phyloP scores from a whole-genome alignment of 2,329 filamentous ascomycete genomes.

The Colletotrichum liriopes region DNA sequence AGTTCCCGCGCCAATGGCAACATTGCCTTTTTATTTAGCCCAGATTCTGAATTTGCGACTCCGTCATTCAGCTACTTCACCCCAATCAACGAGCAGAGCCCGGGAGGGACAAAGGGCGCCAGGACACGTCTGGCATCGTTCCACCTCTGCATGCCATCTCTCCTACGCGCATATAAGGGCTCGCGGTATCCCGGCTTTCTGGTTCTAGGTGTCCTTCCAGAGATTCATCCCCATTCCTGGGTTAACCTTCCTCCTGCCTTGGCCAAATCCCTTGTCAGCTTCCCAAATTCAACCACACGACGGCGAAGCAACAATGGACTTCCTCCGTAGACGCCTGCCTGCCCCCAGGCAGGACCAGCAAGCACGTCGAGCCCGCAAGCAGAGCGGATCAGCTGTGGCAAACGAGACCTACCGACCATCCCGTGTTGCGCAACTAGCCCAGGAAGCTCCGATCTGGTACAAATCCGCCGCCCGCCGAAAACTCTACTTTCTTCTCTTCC shows the following conservation, averaged over 20 bases:
- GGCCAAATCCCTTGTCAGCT: background rate
- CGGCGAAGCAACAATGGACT: constrained; percentile 41
- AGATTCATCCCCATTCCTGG: background rate
- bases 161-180: constrained; percentile 14
- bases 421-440: constrained; percentile 49
- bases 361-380: constrained; percentile 44
- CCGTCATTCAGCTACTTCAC: constrained; percentile 9
- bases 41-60: constrained; percentile 5
- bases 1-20: constrained; percentile 30
- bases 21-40: background rate
- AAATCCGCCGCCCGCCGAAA: constrained; percentile 48
- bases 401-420: constrained; percentile 46
- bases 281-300: background rate
- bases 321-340: constrained; percentile 47
- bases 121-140: background rate
- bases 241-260: constrained; percentile 12
- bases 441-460: constrained; percentile 50
- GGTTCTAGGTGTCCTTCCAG: background rate
- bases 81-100: constrained; percentile 11
- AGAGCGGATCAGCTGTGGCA: constrained; percentile 33
- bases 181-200: constrained; percentile 3
- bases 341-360: constrained; percentile 47
- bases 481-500: constrained; percentile 53
- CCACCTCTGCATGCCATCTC: background rate
- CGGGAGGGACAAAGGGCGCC: background rate